Evolutionary conservation across 2,329 filamentous ascomycete species (phyloP), one percentile per base, ranked within the genome.

Genomic region (Alternaria viburni): DNA sequence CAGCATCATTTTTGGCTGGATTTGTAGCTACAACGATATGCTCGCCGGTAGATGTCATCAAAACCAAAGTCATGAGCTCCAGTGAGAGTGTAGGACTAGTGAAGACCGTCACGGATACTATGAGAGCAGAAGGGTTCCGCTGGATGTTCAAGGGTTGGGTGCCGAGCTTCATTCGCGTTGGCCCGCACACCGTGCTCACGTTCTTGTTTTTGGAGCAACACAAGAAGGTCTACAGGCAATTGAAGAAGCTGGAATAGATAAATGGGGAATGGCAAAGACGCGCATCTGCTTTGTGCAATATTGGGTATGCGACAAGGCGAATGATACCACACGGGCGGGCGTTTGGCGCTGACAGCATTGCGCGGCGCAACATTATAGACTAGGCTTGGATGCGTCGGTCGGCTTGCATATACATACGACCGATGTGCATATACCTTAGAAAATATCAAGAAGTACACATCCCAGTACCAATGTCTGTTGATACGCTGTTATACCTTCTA

Each of bases 111-210:
- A 81, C 83, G 45, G 88, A 92, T 47, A 89, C 94, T 30, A 91
- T 89, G 68, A 86, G 83, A 58, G 82, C 86, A 17, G 92, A 96
- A 75, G 93, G 93, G 2, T 78, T 92, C 54, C 81, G 86, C 47
- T 97, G 93, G 93, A 90, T 95, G 86, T 96, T 96, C 81, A 92
- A 92, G 79, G 93, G 93, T 64, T 96, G 93, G 92, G 89, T 94
- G 50, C 93, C 93, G n/a, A 90, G 88, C 75, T 90, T 90, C 69
- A 88, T 90, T 60, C 83, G 88, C 8, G 77, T 90, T 19, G 88
- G 88, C 3, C 88, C 88, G 36, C 93, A 97, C 83, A 97, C 93
- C 8, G 91, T 97, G 64, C 90, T 91, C 72, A 97, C 93, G 36
- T 94, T 97, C 79, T 78, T 97, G 74, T 94, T 96, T 79, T 79